These are phyloP conservation scores for Globisporangium polare DNA, from an alignment of 352 stramenopile species.

Conservation along the genomic window DNA sequence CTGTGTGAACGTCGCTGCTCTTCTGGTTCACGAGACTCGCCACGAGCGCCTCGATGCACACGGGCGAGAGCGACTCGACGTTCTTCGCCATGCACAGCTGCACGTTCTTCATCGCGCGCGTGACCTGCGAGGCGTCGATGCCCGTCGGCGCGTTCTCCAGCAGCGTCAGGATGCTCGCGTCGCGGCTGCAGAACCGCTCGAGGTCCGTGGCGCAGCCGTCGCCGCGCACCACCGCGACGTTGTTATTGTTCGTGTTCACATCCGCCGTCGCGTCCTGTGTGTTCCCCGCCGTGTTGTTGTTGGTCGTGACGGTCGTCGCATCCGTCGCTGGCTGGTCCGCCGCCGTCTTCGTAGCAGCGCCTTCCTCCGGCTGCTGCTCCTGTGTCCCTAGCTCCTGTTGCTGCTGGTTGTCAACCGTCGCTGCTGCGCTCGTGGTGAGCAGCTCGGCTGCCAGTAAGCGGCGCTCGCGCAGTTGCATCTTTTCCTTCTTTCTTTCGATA, in stretches of 20 bases:
- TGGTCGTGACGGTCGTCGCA: neutral
- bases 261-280: neutral
- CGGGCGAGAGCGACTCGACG: constrained; percentile 45
- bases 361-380: neutral
- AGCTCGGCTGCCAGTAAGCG: constrained; percentile 3
- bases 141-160: constrained; percentile 28
- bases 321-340: neutral
- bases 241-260: neutral
- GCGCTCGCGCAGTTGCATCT: neutral
- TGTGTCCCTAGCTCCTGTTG: neutral
- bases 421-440: neutral
- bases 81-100: constrained; percentile 51
- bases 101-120: constrained; percentile 38
- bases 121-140: constrained; percentile 32
- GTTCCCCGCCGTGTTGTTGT: neutral
- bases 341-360: neutral
- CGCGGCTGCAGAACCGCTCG: constrained; percentile 35
- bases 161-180: constrained; percentile 49
- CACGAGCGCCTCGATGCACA: constrained; percentile 45
- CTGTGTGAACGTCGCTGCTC: constrained; percentile 3
- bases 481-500: neutral
- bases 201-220: constrained; percentile 37
- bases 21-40: constrained; percentile 17
- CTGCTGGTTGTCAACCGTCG: neutral
- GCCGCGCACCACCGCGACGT: neutral